phyloP scores from a whole-genome alignment of 148 eudicot genomes.

The Vaccinium vitisidaea region DNA sequence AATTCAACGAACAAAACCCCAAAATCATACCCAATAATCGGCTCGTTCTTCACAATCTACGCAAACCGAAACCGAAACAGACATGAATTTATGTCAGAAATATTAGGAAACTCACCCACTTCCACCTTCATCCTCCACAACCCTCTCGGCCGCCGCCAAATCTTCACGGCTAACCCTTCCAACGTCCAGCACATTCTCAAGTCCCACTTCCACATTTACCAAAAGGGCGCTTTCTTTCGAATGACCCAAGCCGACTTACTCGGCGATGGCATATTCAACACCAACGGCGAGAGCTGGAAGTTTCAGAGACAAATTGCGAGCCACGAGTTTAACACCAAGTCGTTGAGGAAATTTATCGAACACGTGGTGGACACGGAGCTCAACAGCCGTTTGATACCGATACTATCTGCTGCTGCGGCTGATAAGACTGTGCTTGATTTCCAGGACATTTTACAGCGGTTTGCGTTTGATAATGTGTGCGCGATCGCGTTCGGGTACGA shows the following conservation, averaged over 20 bases:
- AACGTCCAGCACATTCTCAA: constrained; percentile 29
- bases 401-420: constrained; percentile 6
- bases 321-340: constrained; percentile 12
- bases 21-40: constrained; percentile 28
- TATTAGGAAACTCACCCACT: constrained; percentile 15
- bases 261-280: constrained; percentile 5
- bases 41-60: constrained; percentile 21
- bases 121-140: constrained; percentile 25
- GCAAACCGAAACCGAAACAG: constrained; percentile 15
- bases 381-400: background rate
- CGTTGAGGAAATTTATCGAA: constrained; percentile 4
- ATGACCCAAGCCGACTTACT: background rate
- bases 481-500: constrained; percentile 29
- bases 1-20: background rate
- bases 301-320: constrained; percentile 1
- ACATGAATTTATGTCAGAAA: no score
- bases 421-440: constrained; percentile 24
- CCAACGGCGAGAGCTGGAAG: constrained; percentile 11
- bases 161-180: constrained; percentile 30
- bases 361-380: background rate
- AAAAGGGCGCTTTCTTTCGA: no score
- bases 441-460: constrained; percentile 30
- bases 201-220: constrained; percentile 25
- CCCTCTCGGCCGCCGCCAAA: constrained; percentile 22
- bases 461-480: constrained; percentile 35